These are phyloP conservation scores for Leptographium galeiforme DNA, from an alignment of 2,329 filamentous ascomycete species.

Conservation along the genomic window DNA sequence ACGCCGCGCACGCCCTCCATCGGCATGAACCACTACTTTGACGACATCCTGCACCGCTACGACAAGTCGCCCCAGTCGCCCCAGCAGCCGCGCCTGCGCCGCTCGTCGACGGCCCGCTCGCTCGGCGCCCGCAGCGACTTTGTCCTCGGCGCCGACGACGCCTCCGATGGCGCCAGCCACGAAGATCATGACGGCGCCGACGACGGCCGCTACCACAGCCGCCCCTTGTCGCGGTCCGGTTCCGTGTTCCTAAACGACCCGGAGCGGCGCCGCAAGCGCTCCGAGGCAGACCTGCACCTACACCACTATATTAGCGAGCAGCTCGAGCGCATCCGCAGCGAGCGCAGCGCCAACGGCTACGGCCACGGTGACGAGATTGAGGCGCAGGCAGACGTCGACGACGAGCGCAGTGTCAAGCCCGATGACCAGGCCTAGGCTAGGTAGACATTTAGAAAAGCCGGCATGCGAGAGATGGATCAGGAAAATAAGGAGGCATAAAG, in stretches of 20 bases:
- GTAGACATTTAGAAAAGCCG: too few species aligned
- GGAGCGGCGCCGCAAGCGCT: constrained; percentile 33
- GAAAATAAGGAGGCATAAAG: too few species aligned
- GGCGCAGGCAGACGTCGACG: constrained; percentile 18
- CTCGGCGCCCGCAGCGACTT: constrained; percentile 79
- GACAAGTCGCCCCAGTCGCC: constrained; percentile 17
- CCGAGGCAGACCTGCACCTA: constrained; percentile 55
- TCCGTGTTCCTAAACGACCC: constrained; percentile 36
- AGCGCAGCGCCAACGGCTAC: constrained; percentile 27
- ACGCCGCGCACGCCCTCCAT: constrained; percentile 78
- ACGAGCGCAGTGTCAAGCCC: neutral
- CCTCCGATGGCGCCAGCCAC: constrained; percentile 31
- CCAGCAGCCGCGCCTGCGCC: constrained; percentile 44
- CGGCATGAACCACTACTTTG: constrained; percentile 87
- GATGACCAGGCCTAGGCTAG: neutral
- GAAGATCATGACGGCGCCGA: constrained; percentile 28
- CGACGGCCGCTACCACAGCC: constrained; percentile 18
- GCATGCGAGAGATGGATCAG: too few species aligned
- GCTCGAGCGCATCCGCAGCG: constrained; percentile 56
- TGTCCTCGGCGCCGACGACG: constrained; percentile 22
- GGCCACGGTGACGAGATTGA: constrained; percentile 34
- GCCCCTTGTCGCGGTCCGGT: constrained; percentile 16
- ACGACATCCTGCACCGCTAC: constrained; percentile 62
- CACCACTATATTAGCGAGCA: constrained; percentile 73
- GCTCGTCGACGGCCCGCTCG: constrained; percentile 70